Evolutionary conservation across 2,329 filamentous ascomycete species (phyloP), one percentile per base, ranked within the genome.

Genomic region (Chrysosphaeria jannelii): DNA sequence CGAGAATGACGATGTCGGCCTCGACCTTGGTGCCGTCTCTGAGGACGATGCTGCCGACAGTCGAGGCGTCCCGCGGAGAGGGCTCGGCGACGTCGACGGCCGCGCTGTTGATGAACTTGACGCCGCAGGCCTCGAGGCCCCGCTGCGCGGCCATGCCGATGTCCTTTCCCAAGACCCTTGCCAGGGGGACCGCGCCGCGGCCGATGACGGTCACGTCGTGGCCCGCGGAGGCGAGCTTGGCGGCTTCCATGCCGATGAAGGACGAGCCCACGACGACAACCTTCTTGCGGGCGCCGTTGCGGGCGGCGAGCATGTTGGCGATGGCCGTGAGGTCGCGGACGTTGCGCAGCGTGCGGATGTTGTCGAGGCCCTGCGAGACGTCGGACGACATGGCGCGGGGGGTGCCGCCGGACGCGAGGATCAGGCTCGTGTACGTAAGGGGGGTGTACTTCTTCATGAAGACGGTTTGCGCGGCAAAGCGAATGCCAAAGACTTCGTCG

Each of bases 241-340:
- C 81, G n/a, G 88, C 61, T 44, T 97, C 85, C 72, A 97, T 88
- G 19, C 85, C 85, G 38, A 97, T 97, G 44, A 97, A 97, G 1
- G 76, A 89, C 28, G 71, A 81, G 19, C 85, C 85, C 25, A 97
- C 54, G 9, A 97, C 55, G 22, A 90, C 76, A 33, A 97, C 64
- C 44, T 90, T 91, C 55, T 90, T 91, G 18, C 25, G 24, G 14
- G 12, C 8, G 9, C 23, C 19, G 28, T 63, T 64, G 38, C 72
- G 69, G 20, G 62, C 53, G 14, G 76, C 76, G 22, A 89, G 71
- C 5, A 76, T 75, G 2, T 51, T 54, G 13, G 76, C 53, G 32
- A 97, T 91, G 28, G 53, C 55, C 40, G 79, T 62, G 1, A 67
- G 61, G 37, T 93, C 67, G 20, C 66, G 55, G n/a, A 88, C 51